Evolutionary conservation across 495 filamentous ascomycete genomes (phyloP), one percentile per base, ranked within the genome.

Genomic region (Xylaria longipes): DNA sequence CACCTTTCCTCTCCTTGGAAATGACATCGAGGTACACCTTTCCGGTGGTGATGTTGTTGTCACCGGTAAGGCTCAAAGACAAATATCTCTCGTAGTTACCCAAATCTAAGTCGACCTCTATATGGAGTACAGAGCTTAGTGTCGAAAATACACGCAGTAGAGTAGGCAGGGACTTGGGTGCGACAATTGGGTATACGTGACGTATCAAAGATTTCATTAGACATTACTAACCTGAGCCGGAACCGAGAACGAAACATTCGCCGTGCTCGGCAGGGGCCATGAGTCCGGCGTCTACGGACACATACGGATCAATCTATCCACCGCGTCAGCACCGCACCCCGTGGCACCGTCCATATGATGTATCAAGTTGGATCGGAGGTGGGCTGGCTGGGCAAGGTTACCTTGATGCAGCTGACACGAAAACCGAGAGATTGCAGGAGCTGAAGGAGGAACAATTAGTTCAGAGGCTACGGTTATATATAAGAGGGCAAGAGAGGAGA

Each of bases 11-110:
- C 82, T 97, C 91, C 22, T 69, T 71, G 85, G 86, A 77, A 71
- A 97, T 95, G 27, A 98, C 96, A 72, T 91, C 87, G 78, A 93
- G 85, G 82, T 97, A 98, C 71, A 98, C 92, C 85, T 98, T 98
- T 71, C 96, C 96, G 12, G 95, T 97, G 29, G 95, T 98, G 81
- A 98, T 96, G 78, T 97, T 97, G 83, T 93, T 92, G 69, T 96
- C 93, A 25, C 89, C 83, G 7, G 87, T 91, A 33, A 97, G 87
- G 12, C 90, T 91, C 68, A 93, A 86, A 60, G 72, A 74, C 9
- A 85, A 79, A 41, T 86, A 85, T 27, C 94, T 87, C 82, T 98
- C 95, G 80, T 99, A 99, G 84, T 98, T 98, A 52, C 96, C 96
- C 25, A 99, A 88, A 80, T 99, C 96, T 14, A 99, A 88, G 81